Conservation (phyloP, 495 filamentous ascomycete species). For the Trichoderma erinaceum region DNA sequence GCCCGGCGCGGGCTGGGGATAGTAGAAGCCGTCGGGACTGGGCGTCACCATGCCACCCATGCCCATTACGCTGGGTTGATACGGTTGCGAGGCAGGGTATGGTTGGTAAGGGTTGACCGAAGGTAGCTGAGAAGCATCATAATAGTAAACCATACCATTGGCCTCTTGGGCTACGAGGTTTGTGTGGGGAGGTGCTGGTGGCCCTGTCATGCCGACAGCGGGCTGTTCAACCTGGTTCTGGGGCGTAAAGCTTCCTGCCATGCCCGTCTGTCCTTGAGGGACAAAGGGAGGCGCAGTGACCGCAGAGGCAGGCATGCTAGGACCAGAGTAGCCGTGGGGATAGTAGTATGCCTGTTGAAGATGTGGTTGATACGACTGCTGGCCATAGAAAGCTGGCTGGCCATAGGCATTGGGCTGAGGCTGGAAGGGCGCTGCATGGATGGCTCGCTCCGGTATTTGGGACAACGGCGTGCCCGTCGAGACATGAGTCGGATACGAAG, state of each 20-base stretch:
- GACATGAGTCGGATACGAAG: conserved; percentile 69
- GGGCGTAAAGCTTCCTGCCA: conserved; percentile 43
- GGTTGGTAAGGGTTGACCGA: conserved; percentile 45
- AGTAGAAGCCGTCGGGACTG: conserved; percentile 63
- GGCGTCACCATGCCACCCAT: conserved; percentile 82
- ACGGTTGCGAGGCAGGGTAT: conserved; percentile 45
- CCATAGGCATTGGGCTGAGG: conserved; percentile 70
- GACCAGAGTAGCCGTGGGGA: conserved; percentile 46
- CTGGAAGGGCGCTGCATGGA: conserved; percentile 90
- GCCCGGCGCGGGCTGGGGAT: conserved; percentile 53
- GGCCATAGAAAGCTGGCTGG: conserved; percentile 58
- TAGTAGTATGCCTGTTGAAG: conserved; percentile 53
- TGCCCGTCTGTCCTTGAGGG: conserved; percentile 46
- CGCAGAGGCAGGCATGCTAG: conserved; percentile 43
- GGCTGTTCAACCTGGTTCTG: conserved; percentile 29
- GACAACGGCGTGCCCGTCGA: conserved; percentile 83
- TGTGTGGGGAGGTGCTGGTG: conserved; percentile 36
- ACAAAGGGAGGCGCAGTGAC: conserved; percentile 54
- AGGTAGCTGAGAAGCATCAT: conserved; percentile 66
- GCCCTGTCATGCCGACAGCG: conserved; percentile 15
- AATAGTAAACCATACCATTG: conserved; percentile 95
- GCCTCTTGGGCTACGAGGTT: conserved; percentile 84
- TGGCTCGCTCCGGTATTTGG: conserved; percentile 89
- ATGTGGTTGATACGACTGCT: conserved; percentile 42
- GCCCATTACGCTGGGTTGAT: conserved; percentile 55